These are phyloP conservation scores for Pulveroboletus sp. DNA, from an alignment of 768 basidiomycete genomes.

Conservation along the genomic window DNA sequence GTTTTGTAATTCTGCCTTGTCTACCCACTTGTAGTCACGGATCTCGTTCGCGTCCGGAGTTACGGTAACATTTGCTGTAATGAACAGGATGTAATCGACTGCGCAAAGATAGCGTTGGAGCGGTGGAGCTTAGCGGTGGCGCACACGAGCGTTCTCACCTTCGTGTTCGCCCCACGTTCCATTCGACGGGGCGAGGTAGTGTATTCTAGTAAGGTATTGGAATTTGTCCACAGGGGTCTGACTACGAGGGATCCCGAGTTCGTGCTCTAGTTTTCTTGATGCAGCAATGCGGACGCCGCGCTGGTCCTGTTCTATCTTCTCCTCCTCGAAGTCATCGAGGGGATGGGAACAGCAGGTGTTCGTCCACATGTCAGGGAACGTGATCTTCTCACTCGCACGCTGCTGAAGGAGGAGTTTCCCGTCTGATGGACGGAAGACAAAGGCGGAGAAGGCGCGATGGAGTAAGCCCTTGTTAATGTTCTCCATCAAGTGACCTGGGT, in stretches of 20 bases:
- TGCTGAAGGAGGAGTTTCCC: conserved; percentile 93
- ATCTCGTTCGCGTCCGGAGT: conserved; percentile 87
- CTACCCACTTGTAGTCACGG: conserved; percentile 84
- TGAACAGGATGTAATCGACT: conserved; percentile 98
- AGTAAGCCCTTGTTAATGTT: conserved; percentile 92
- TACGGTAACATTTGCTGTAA: conserved; percentile 83
- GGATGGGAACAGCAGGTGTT: conserved; percentile 99
- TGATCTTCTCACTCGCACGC: conserved; percentile 97
- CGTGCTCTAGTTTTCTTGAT: conserved; percentile 91
- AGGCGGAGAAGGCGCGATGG: conserved; percentile 97
- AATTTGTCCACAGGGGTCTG: conserved; percentile 83
- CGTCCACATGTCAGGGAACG: conserved; percentile 99
- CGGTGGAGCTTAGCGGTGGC: neutral
- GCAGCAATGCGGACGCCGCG: conserved; percentile 87
- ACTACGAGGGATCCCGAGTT: conserved; percentile 80
- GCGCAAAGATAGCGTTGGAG: conserved; percentile 11
- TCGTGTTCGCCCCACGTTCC: conserved; percentile 99
- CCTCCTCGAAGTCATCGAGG: conserved; percentile 82
- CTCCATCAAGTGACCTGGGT: conserved; percentile 86
- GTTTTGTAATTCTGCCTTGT: conserved; percentile 79
- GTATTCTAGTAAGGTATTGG: conserved; percentile 93
- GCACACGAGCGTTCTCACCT: conserved; percentile 45
- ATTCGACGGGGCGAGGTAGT: conserved; percentile 91
- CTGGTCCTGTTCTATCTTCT: conserved; percentile 73
- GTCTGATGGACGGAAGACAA: conserved; percentile 91